Evolutionary conservation across 2,329 filamentous ascomycete species (phyloP), one percentile per base, ranked within the genome.

Genomic region (Penicillium olsonii): DNA sequence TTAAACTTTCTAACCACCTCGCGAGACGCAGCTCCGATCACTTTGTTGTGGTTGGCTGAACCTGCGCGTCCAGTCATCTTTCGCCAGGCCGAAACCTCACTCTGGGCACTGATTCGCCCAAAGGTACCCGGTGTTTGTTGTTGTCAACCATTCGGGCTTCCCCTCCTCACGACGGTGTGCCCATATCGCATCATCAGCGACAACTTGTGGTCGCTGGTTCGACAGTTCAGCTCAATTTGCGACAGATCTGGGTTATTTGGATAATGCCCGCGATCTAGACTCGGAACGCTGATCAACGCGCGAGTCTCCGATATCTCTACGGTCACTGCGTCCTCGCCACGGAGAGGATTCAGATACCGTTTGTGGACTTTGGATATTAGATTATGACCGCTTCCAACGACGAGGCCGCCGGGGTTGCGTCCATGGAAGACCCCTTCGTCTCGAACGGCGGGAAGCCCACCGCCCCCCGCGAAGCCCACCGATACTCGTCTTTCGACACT

Each of bases 401-500:
- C 24, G 52, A 57, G 46, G 54, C 48, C 41, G 54, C 50, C 44
- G 54, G 34, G 44, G 52, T 57, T 19, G 50, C 60, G 18, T 51
- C 62, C 29, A 59, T 63, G 58, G 67, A 78, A 62, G 84, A 87
- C 57, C 84, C 84, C 37, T 87, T 87, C 63, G 70, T 84, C 51
- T 72, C 77, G 51, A 73, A 62, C 56, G 69, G 75, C 5, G 69
- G 76, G 19, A 74, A 72, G 34, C 60, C 56, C 37, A 64, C 75
- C 20, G 69, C 68, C 26, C 78, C 69, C 42, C 68, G 65, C 42
- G 70, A 72, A 49, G 55, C 78, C 42, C 83, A 92, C 57, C 86
- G 91, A 58, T 94, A 89, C 71, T 91, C 90, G 47, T 82, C 84
- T 56, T 95, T 95, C 68, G 90, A 96, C 69, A 83, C 84, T 41